Evolutionary conservation across 257 asterid genomes (phyloP).

Genomic region (Fraxinus quadrangulata): DNA sequence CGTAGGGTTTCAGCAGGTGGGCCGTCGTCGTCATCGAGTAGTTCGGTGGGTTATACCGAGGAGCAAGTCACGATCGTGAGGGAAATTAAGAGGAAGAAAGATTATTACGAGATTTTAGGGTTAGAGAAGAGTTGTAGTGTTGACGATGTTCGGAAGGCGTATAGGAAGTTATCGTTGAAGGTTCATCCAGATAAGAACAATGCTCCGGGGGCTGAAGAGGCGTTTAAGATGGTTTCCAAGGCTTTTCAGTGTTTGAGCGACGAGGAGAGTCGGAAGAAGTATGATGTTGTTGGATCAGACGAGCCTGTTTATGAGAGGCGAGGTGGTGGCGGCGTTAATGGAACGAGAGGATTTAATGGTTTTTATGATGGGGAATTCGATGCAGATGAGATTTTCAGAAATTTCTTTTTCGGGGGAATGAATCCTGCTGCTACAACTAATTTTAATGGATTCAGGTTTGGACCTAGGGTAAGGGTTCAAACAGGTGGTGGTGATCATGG

Average conservation of each 20-base stretch:
- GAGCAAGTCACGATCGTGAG: constrained; percentile 68
- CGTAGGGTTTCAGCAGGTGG: constrained; percentile 57
- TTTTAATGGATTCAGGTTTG: constrained; percentile 76
- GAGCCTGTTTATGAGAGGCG: constrained; percentile 68
- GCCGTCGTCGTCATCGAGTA: constrained; percentile 37
- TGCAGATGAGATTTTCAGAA: constrained; percentile 91
- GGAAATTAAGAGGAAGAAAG: constrained; percentile 77
- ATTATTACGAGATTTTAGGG: constrained; percentile 87
- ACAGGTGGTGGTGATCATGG: constrained; percentile 66
- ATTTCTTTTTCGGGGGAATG: constrained; percentile 94
- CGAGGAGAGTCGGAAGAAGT: constrained; percentile 69
- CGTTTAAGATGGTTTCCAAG: constrained; percentile 91
- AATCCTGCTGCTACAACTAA: constrained; percentile 64
- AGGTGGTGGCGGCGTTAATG: constrained; percentile 44
- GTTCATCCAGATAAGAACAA: constrained; percentile 97
- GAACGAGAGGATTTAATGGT: constrained; percentile 77
- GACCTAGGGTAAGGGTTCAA: constrained; percentile 77
- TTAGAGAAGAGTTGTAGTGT: constrained; percentile 65
- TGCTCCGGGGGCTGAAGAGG: constrained; percentile 96
- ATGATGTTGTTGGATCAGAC: constrained; percentile 71
- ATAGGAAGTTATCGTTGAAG: constrained; percentile 80
- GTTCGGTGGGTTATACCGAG: constrained; percentile 54
- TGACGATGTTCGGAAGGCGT: constrained; percentile 83
- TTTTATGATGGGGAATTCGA: constrained; percentile 69
- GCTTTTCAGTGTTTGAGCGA: constrained; percentile 90